Evolutionary conservation across 2,329 filamentous ascomycete genomes (phyloP), one percentile per base, ranked within the genome.

Genomic region (Penicillium sp.): DNA sequence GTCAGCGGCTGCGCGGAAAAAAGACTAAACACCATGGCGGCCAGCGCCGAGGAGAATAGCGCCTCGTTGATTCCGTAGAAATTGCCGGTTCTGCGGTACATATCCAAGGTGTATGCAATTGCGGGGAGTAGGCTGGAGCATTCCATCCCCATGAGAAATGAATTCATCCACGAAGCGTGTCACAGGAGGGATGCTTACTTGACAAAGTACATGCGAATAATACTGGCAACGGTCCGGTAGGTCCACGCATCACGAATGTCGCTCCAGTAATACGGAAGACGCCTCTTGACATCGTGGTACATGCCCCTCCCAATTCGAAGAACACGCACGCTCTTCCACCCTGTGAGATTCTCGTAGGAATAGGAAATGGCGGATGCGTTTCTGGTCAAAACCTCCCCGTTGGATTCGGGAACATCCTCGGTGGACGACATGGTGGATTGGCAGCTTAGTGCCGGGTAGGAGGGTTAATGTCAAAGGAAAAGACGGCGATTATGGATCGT

Each of bases 141-240:
- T 18, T 18, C 18, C 18, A 18, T 18, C 18, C 18, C 18, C 18
- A 18, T 18, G 18, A 18, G 18, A 18, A 18, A 18, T 1, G 18
- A 18, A 18, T 18, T 18, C 18, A 18, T 18, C 18, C 18, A 18
- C 18, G 18, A 18, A 18, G 18, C 29, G 29, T 32, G 29, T 8
- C 8, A 11, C 29, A 8, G 7, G n/a, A 12, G 9, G 27, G n/a
- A 2, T 29, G 45, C 52, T n/a, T 50, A 34, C 60, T 61, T 67
- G 56, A 80, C 76, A 63, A 81, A 81, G 63, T 80, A 81, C 66
- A 81, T 82, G 2, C 76, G 75, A 9, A 82, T 65, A 0, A 74
- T 79, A 49, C 74, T 78, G 5, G 78, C 76, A 36, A 81, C 64
- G 3, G 74, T 76, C 12, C 78, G 68, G 55, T 81, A 82, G 4